Conservation (phyloP, 2,329 filamentous ascomycete species). For the Akanthomyces uredinophilus region DNA sequence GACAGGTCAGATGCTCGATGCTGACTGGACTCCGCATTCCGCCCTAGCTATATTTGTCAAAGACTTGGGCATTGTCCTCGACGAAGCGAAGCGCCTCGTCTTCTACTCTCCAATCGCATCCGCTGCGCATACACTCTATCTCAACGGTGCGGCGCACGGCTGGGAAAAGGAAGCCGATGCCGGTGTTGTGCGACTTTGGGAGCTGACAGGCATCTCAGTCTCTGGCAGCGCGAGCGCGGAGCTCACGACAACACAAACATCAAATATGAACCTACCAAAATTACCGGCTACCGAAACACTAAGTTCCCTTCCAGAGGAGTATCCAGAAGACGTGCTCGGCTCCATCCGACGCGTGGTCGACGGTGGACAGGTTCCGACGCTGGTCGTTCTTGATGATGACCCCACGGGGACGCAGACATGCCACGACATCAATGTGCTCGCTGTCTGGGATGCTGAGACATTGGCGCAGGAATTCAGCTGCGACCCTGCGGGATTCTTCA, state of each 20-base stretch:
- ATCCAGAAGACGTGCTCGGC: constrained; percentile 20
- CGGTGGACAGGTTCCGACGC: constrained; percentile 24
- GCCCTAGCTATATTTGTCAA: constrained; percentile 32
- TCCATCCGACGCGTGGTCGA: constrained; percentile 19
- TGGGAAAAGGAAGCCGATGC: constrained; percentile 31
- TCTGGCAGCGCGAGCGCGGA: constrained; percentile 14
- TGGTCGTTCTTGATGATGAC: constrained; percentile 48
- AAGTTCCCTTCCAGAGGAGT: constrained; percentile 21
- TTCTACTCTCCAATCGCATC: constrained; percentile 27
- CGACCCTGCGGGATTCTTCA: constrained; percentile 47
- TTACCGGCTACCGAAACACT: constrained; percentile 22
- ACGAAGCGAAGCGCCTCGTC: constrained; percentile 27
- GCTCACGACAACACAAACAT: not conserved
- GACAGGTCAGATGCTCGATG: constrained; percentile 30
- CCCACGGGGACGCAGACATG: constrained; percentile 57
- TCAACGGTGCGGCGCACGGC: constrained; percentile 28
- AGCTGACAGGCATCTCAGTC: constrained; percentile 23
- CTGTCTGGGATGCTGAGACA: constrained; percentile 44
- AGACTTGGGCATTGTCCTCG: constrained; percentile 29
- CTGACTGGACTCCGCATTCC: constrained; percentile 31
- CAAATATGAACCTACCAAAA: not conserved
- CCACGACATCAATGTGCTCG: constrained; percentile 50
- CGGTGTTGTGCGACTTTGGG: constrained; percentile 35
- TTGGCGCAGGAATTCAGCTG: constrained; percentile 40
- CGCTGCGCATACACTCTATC: constrained; percentile 27